A percentile compares a stretch with the other conserved stretches of the same genome.
Evolutionary conservation across 1,284 basidiomycete genomes (phyloP).

Genomic region (Leucoagaricus sp.): DNA sequence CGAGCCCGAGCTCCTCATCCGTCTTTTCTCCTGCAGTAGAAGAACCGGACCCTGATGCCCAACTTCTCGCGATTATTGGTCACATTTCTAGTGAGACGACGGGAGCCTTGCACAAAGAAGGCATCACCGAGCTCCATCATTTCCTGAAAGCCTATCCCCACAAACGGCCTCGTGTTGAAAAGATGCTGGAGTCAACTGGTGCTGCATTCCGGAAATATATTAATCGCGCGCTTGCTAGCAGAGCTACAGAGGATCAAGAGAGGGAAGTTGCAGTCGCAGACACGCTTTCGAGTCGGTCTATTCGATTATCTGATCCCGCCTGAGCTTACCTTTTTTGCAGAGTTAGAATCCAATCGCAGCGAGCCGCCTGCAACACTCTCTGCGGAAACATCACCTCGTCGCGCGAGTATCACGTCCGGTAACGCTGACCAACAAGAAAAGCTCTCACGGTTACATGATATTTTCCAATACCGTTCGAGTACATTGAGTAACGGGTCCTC

Average conservation of each 20-base stretch:
- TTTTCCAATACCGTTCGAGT: conserved; percentile 81
- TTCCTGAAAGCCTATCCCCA: conserved; percentile 93
- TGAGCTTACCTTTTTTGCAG: conserved; percentile 35
- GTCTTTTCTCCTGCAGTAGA: conserved; percentile 53
- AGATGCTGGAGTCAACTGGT: conserved; percentile 80
- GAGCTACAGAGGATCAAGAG: conserved; percentile 85
- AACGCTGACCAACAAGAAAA: conserved; percentile 56
- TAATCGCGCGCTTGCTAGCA: conserved; percentile 76
- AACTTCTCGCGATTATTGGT: conserved; percentile 82
- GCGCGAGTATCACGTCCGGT: conserved; percentile 27
- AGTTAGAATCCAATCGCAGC: conserved; percentile 61
- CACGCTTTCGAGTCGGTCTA: conserved; percentile 70
- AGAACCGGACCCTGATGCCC: conserved; percentile 80
- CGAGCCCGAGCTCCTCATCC: conserved; percentile 68
- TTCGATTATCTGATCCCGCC: background rate
- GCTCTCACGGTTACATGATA: conserved; percentile 71
- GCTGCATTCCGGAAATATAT: conserved; percentile 86
- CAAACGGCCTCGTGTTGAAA: conserved; percentile 83
- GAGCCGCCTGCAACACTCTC: conserved; percentile 33
- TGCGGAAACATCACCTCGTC: conserved; percentile 28
- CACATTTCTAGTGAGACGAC: conserved; percentile 89
- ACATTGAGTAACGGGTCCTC: conserved; percentile 64
- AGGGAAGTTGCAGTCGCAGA: conserved; percentile 74
- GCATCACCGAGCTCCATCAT: conserved; percentile 94
- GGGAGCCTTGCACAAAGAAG: conserved; percentile 82